phyloP scores from a whole-genome alignment of 2,329 filamentous ascomycete species.

The Coniosporium tulheliwenetii region DNA sequence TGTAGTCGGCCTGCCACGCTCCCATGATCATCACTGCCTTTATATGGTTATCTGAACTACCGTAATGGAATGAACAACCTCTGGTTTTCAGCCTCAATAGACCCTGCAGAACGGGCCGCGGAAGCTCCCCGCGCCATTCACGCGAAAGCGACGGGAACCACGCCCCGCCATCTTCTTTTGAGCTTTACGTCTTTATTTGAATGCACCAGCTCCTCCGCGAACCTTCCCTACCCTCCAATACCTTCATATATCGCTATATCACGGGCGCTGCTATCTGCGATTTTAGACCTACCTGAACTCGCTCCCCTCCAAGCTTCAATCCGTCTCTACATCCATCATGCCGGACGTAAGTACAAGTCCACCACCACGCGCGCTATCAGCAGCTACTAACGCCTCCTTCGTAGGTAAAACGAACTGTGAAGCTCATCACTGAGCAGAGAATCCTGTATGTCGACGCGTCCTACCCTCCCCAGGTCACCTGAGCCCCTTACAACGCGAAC shows the following conservation, averaged over 20 bases:
- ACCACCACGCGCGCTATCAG: not conserved
- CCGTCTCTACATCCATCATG: conserved; percentile 4
- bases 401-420: conserved; percentile 70
- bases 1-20: too few relatives aligned
- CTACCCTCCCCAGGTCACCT: not conserved
- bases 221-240: conserved; percentile 4
- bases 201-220: conserved; percentile 2
- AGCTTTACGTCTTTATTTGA: not conserved
- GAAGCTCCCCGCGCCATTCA: too few relatives aligned
- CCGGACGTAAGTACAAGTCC: conserved; percentile 16
- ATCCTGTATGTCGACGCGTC: conserved; percentile 51
- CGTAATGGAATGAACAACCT: too few relatives aligned
- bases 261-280: not conserved
- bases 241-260: not conserved
- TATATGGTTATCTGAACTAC: too few relatives aligned
- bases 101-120: too few relatives aligned
- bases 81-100: too few relatives aligned
- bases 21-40: too few relatives aligned
- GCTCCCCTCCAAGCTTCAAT: not conserved
- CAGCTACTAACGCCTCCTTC: conserved; percentile 1
- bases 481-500: conserved; percentile 4
- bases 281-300: not conserved
- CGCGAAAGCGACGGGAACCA: not conserved
- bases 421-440: conserved; percentile 83
- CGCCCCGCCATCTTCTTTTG: conserved; percentile 1